Evolutionary conservation across 345 rosid genomes (phyloP), one percentile per base, ranked within the genome.

Genomic region (Mangifera indica): DNA sequence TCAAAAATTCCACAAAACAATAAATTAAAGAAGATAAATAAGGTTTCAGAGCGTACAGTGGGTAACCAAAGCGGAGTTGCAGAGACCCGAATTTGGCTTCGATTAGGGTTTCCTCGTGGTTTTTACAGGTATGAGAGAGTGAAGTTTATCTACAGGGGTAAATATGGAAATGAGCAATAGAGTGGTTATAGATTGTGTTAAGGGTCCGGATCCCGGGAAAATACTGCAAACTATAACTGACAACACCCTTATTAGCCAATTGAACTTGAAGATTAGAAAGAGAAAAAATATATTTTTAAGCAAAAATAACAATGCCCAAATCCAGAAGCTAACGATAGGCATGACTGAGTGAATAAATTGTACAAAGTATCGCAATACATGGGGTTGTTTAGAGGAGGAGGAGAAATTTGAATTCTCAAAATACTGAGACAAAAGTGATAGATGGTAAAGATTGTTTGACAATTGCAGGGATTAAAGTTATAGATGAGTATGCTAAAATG

Each of bases 21-120:
- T 22, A 59, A 37, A 63, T n/a, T 12, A 70, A 57, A 62, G 12
- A 72, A 24, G 24, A 63, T 18, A 26, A 14, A 37, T 51, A 45
- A 26, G 62, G 67, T 37, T 72, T 34, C 7, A 4, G 76, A 72
- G 56, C 73, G 26, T 70, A 59, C 73, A 22, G 24, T 59, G 73
- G 60, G 26, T 70, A 26, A 29, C 40, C 53, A 52, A 52, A 22
- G 62, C 11, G 24, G 52, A 62, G 51, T 22, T 52, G 75, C 69
- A 72, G 69, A 53, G 56, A 72, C 70, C 69, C 76, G 63, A 22
- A 10, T 48, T 54, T 24, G 75, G 75, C 3, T 40, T 52, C 54
- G 76, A 54, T 72, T 63, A 63, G 69, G 70, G 70, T 72, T 72
- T 44, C 48, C 44, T 69, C 42, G 63, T 17, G 63, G 63, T 69